Evolutionary conservation across 345 rosid genomes (phyloP), one percentile per base, ranked within the genome.

Genomic region (Melaleuca quinquenervia): DNA sequence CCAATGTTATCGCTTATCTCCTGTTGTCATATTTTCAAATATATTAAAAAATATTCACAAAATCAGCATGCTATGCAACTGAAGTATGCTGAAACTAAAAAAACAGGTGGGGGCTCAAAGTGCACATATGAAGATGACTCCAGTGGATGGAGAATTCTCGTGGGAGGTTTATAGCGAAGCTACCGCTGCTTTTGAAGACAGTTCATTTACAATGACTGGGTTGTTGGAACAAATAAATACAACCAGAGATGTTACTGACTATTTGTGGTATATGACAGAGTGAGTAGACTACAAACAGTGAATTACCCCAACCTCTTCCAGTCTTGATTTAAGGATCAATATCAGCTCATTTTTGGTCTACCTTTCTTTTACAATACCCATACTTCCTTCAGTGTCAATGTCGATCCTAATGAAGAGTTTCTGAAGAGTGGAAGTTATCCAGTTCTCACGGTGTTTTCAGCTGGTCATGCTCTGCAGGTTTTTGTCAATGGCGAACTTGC

Each of bases 221-320:
- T 94, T 98, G 94, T 86, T 98, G 92, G 99, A 96, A 90, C 99
- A 98, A 94, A 92, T 98, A 85, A 98, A 98, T 89, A 93, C 95
- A 83, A 98, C 99, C 48, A 92, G 98, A 88, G 99, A 98, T 90
- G 88, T 54, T 82, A 87, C 98, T 6, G 99, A 98, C 87, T 98
- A 98, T 89, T 88, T 98, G 92, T 98, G 99, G 99, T 98, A 95
- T 92, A 91, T 91, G 89, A 98, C 99, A 87, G 98, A 96, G 99
- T 98, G 88, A 94, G 99, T 93, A 88, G 87, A 58, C 85, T 49
- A 50, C 78, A 48, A 82, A 44, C 84, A 58, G 32, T 87, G 53
- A 50, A 27, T 22, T 4, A 8, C 60, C 45, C 36, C 62, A 52
- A 24, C 55, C 26, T 27, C 48, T 54, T 83, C 27, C 24, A 3